Base-by-base conservation (phyloP, 768 basidiomycete species). In the Agaricus bisporus region DNA sequence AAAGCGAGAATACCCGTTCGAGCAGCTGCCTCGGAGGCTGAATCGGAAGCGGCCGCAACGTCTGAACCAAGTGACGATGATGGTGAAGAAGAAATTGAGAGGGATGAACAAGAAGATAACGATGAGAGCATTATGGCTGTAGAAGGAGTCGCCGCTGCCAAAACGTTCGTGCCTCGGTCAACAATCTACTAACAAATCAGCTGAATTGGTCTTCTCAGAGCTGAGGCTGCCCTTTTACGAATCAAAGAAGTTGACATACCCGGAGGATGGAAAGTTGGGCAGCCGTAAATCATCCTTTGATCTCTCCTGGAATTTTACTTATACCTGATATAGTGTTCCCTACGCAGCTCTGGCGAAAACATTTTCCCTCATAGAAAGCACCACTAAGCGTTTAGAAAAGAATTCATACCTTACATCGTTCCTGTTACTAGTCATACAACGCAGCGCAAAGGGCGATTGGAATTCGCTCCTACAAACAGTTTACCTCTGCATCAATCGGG, bases 401-500 rank as follows among this genome's bases (percentile, higher is more conserved):
- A 90, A 82, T 2, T 80, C 91, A 0, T 75, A 93, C 56, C 79
- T 99, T 8, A 98, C 94, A 0, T 77, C 87, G 0, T 94, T 98
- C 66, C 74, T 99, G 41, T 70, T 94, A 5, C 83, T 95, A 10
- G 91, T 98, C 28, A 94, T 98, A 51, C 86, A 86, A 65, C 76
- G 92, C 45, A 89, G 93, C 57, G 85, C 83, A 14, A 76, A 83
- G 49, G 85, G 79, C 36, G 89, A 93, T 56, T 75, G 75, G 4
- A 77, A 83, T 20, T 84, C 88, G 6, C 77, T 99, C 29, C 78
- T 98, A 5, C 90, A 94, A 62, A 82, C 85, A 1, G 87, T 99
- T 2, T 99, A 99, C 63, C 77, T 99, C 1, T 98, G 97, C 65
- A 98, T 98, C 65, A 99, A 99, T 64, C 76, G 94, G 56, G 94